Evolutionary conservation across 768 basidiomycete species (phyloP).

Genomic region (Leucocoprinus sp.): DNA sequence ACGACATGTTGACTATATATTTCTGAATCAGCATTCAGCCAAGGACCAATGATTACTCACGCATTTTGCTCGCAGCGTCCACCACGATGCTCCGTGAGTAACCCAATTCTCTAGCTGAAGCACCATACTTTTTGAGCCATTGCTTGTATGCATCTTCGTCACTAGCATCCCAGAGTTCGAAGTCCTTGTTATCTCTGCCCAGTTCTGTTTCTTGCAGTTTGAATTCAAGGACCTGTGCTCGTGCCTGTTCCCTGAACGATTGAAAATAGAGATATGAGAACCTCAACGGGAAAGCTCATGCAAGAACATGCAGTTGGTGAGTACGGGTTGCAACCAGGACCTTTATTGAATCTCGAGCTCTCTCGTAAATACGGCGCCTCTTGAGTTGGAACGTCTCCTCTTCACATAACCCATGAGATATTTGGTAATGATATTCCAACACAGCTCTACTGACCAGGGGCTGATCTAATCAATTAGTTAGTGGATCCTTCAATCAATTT

Average conservation of each 20-base stretch:
- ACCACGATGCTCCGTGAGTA: slow-evolving; percentile 24
- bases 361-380: slow-evolving; percentile 26
- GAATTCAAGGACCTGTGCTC: slow-evolving; percentile 19
- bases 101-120: slow-evolving; percentile 25
- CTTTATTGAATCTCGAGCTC: slow-evolving; percentile 24
- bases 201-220: slow-evolving; percentile 21
- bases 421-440: background rate
- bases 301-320: slow-evolving; percentile 7
- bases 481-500: background rate
- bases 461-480: background rate
- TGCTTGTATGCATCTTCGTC: slow-evolving; percentile 2
- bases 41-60: slow-evolving; percentile 19
- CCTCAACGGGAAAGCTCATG: background rate
- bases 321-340: slow-evolving; percentile 16
- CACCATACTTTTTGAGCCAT: slow-evolving; percentile 17
- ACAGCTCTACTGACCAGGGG: background rate
- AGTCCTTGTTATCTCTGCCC: slow-evolving; percentile 20
- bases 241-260: slow-evolving; percentile 23
- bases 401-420: background rate
- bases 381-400: slow-evolving; percentile 19
- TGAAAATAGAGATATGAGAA: background rate
- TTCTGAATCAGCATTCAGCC: background rate
- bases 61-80: slow-evolving; percentile 28
- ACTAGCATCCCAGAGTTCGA: slow-evolving; percentile 5
- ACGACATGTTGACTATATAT: slow-evolving; percentile 19